Evolutionary conservation across 2,329 filamentous ascomycete genomes (phyloP).

Genomic region (Exophiala sp.): DNA sequence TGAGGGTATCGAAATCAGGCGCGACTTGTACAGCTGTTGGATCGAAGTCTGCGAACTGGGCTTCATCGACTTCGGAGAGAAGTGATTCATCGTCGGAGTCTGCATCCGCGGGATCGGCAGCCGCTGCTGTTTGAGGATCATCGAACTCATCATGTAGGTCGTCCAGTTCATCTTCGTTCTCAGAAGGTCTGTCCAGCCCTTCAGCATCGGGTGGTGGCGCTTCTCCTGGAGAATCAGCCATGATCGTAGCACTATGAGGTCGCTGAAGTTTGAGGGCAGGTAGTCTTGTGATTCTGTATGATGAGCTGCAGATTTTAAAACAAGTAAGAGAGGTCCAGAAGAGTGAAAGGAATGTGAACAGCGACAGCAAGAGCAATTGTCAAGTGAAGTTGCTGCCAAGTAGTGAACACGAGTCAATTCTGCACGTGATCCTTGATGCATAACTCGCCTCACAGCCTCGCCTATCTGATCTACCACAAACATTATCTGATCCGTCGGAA

Average conservation of each 20-base stretch:
- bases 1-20: constrained; percentile 60
- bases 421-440: neutral
- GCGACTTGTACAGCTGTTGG: constrained; percentile 57
- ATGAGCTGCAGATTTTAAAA: neutral
- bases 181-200: constrained; percentile 43
- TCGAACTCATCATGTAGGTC: constrained; percentile 22
- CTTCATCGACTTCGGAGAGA: constrained; percentile 63
- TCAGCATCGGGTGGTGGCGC: constrained; percentile 27
- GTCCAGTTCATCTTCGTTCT: constrained; percentile 28
- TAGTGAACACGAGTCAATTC: neutral
- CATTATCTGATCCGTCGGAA: too few species aligned
- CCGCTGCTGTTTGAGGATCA: constrained; percentile 27
- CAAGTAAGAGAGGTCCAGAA: neutral
- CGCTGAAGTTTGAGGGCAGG: neutral
- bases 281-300: neutral
- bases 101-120: constrained; percentile 35
- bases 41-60: constrained; percentile 64
- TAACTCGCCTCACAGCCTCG: neutral
- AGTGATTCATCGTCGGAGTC: constrained; percentile 60
- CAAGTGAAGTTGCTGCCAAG: neutral
- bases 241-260: constrained; percentile 11
- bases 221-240: constrained; percentile 25
- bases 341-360: too few species aligned
- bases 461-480: too few species aligned
- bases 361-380: too few species aligned